Base-by-base conservation (phyloP, 768 basidiomycete genomes). In the Mycena latifolia region DNA sequence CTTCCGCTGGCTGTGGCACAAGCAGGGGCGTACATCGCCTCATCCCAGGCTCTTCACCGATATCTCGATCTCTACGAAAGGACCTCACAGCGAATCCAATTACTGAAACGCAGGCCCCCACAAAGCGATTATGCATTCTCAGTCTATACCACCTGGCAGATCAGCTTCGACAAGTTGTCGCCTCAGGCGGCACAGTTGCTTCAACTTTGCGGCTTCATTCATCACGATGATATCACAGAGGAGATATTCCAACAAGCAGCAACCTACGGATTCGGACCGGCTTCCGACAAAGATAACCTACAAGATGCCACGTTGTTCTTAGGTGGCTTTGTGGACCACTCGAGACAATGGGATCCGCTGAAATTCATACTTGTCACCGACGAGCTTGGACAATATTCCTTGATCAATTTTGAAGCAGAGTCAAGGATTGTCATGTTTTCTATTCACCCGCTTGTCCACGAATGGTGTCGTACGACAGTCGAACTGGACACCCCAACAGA, bases 381-480 rank as follows among this genome's bases (percentile, higher is more conserved):
- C n/a, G 41, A 43, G 41, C 41, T 43, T n/a, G 41, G 18, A n/a
- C 20, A 5, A 5, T 43, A 43, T 10, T 43, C 41, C 5, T 43
- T 43, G n/a, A 43, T 43, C 20, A 6, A 43, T 5, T 43, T 43
- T 10, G 20, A 43, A n/a, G n/a, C 20, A 2, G n/a, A 6, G 6
- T 43, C 20, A 2, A 43, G 41, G 5, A 10, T 6, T n/a, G 10
- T 20, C 25, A 35, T 25, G 15, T 59, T 47, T 24, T 59, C 57
- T 2, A 59, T 59, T 14, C 57, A 59, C 24, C 57, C 57, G 22
- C 57, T 59, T 35, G 47, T 59, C 7, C 57, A 50, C 24, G 25
- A 28, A 25, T 59, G 57, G 57, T 31, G 31, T 24, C 27, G 24
- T 29, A 45, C 22, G 12, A 57, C 39, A 57, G 9, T 57, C 31